These are phyloP conservation scores for Phellopilus nigrolimitatus DNA, from an alignment of 1,284 basidiomycete species.

Conservation along the genomic window DNA sequence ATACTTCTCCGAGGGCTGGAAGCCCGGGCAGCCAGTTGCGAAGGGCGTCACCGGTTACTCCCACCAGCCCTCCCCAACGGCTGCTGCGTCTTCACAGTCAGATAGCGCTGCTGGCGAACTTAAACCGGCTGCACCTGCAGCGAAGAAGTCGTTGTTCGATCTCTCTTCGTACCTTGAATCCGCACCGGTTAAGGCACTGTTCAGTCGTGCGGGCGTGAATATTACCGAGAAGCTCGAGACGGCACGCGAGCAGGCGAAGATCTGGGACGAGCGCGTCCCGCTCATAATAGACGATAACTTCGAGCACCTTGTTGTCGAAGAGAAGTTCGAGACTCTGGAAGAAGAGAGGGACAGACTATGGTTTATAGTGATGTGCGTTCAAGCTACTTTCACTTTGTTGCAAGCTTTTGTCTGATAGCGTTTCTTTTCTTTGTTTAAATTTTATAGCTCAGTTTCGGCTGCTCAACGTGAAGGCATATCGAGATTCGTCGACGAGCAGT, in stretches of 20 bases:
- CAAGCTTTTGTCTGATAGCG: conserved; percentile 10
- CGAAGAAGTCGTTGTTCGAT: conserved; percentile 33
- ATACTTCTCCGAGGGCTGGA: conserved; percentile 76
- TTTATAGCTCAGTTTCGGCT: conserved; percentile 53
- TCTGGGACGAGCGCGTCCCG: conserved; percentile 69
- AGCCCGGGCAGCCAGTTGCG: conserved; percentile 56
- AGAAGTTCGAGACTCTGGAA: conserved; percentile 48
- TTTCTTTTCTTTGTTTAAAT: too few species aligned
- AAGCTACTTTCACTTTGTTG: background rate
- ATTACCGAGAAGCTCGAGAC: conserved; percentile 51
- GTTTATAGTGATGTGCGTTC: conserved; percentile 65
- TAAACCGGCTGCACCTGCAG: conserved; percentile 5
- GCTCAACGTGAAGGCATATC: conserved; percentile 59
- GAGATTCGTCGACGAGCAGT: conserved; percentile 60
- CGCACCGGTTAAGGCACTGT: conserved; percentile 47
- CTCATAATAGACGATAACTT: conserved; percentile 75
- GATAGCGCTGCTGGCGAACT: conserved; percentile 23
- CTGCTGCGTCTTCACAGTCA: too few species aligned
- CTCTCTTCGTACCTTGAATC: conserved; percentile 44
- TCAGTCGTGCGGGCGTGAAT: conserved; percentile 59
- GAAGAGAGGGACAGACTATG: conserved; percentile 64
- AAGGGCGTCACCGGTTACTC: conserved; percentile 24
- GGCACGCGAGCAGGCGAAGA: conserved; percentile 33
- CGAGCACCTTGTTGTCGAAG: conserved; percentile 60
- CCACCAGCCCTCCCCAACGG: conserved; percentile 21